A percentile compares a stretch with the other conserved stretches of the same genome.
phyloP scores from a whole-genome alignment of 805 yeast genomes.

The Kazachstania viticola region DNA sequence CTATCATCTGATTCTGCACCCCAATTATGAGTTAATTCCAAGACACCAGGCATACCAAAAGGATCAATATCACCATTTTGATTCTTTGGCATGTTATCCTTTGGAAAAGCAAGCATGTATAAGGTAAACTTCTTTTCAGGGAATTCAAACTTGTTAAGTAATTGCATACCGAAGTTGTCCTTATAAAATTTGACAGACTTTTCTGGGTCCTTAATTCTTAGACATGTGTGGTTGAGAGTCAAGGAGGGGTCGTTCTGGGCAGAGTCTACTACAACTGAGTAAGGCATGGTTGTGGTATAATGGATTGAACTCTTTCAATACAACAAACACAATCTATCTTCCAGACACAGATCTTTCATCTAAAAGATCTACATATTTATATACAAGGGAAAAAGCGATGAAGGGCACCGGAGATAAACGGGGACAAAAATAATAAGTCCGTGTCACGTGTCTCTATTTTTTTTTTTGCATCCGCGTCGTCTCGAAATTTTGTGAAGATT shows the following conservation, averaged over 20 bases:
- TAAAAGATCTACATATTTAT: too few species aligned
- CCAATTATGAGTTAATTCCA: slow-evolving; percentile 75
- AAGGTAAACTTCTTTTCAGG: slow-evolving; percentile 50
- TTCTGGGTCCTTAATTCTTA: slow-evolving; percentile 75
- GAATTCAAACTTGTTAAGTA: slow-evolving; percentile 40
- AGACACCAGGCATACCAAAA: slow-evolving; percentile 41
- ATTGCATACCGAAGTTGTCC: slow-evolving; percentile 61
- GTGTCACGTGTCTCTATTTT: too few species aligned
- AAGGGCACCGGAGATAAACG: too few species aligned
- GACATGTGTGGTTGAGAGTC: slow-evolving; percentile 54
- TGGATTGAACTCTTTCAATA: too few species aligned
- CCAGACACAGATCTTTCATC: too few species aligned
- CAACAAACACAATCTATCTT: too few species aligned
- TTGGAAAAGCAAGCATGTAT: slow-evolving; percentile 48
- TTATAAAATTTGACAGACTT: slow-evolving; percentile 62
- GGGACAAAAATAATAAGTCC: too few species aligned
- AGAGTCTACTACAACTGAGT: too few species aligned
- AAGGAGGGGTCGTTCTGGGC: slow-evolving; percentile 20
- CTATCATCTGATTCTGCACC: slow-evolving; percentile 51
- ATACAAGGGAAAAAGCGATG: too few species aligned
- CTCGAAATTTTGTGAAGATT: too few species aligned
- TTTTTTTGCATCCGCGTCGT: too few species aligned
- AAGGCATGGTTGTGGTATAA: too few species aligned
- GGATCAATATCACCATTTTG: slow-evolving; percentile 29
- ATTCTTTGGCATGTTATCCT: slow-evolving; percentile 25